A percentile compares a stretch with the other conserved stretches of the same genome.
Evolutionary conservation across 805 yeast species (phyloP).

Genomic region (Metschnikowia aberdeeniae): DNA sequence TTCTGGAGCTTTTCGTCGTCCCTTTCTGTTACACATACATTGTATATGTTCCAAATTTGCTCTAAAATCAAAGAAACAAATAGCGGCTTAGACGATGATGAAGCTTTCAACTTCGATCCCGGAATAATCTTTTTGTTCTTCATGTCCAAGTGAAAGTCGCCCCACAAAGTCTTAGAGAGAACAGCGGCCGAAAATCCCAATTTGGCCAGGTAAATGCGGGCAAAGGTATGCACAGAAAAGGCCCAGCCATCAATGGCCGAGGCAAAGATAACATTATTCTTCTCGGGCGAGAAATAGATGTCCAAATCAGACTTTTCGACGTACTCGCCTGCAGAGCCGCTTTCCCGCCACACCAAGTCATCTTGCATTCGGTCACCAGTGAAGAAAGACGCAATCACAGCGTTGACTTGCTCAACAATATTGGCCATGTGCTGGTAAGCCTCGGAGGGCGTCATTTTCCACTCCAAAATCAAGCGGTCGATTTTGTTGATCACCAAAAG

Average conservation of each 20-base stretch:
- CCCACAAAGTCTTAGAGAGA: constrained; percentile 89
- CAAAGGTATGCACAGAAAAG: constrained; percentile 82
- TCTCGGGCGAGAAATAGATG: constrained; percentile 80
- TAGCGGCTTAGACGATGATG: constrained; percentile 58
- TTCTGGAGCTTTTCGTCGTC: constrained; percentile 70
- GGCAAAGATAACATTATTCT: constrained; percentile 86
- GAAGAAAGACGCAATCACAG: constrained; percentile 87
- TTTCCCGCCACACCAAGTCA: constrained; percentile 72
- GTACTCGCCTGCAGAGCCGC: constrained; percentile 51
- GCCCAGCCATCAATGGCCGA: constrained; percentile 98
- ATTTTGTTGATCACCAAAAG: constrained; percentile 85
- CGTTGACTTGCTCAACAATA: constrained; percentile 88
- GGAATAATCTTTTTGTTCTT: constrained; percentile 80
- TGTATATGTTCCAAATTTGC: constrained; percentile 88
- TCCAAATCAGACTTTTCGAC: constrained; percentile 77
- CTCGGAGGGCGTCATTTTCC: constrained; percentile 77
- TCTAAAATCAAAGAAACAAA: constrained; percentile 86
- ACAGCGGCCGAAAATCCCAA: constrained; percentile 79
- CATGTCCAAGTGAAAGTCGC: constrained; percentile 85
- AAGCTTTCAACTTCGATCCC: constrained; percentile 58
- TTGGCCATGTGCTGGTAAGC: constrained; percentile 78
- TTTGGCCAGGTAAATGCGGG: constrained; percentile 78
- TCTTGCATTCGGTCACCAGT: constrained; percentile 92
- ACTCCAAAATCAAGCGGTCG: constrained; percentile 78
- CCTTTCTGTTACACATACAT: constrained; percentile 58